Evolutionary conservation across 257 asterid genomes (phyloP).

Genomic region (Nicotiana paniculata): DNA sequence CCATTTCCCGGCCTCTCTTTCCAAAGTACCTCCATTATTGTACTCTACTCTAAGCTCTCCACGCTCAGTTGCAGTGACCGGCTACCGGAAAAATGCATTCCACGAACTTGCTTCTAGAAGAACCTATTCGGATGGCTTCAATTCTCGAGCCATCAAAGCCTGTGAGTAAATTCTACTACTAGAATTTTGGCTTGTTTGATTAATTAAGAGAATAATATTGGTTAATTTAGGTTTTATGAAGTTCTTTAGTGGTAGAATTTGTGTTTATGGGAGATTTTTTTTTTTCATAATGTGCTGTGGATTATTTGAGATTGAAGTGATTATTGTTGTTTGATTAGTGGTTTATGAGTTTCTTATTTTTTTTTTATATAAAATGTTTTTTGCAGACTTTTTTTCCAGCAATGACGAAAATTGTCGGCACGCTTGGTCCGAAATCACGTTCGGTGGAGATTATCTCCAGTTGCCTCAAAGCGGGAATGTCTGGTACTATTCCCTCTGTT

Average conservation of each 20-base stretch:
- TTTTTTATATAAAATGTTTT: background rate
- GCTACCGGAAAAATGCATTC: slow-evolving; percentile 52
- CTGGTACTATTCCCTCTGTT: slow-evolving; percentile 38
- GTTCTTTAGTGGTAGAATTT: background rate
- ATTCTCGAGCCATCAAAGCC: slow-evolving; percentile 89
- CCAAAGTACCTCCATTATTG: background rate
- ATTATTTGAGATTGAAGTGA: slow-evolving; percentile 13
- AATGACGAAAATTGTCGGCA: slow-evolving; percentile 94
- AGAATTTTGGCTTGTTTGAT: background rate
- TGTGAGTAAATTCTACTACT: slow-evolving; percentile 28
- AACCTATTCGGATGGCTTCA: slow-evolving; percentile 92
- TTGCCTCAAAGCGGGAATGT: slow-evolving; percentile 84
- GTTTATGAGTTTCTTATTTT: background rate
- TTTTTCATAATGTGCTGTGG: background rate
- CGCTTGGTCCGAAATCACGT: slow-evolving; percentile 91
- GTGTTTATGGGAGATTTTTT: no score
- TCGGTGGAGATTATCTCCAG: slow-evolving; percentile 66
- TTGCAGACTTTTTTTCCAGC: slow-evolving; percentile 71
- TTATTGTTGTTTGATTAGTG: background rate
- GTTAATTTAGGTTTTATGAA: background rate
- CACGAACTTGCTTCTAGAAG: slow-evolving; percentile 74
- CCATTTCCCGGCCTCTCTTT: background rate
- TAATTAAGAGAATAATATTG: background rate
- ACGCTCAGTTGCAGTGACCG: background rate
- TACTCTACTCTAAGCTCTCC: background rate